Percentiles rank a stretch among this genome's conserved stretches.
These are phyloP conservation scores for Fusarium graminum DNA, from an alignment of 2,329 filamentous ascomycete genomes.

Conservation along the genomic window DNA sequence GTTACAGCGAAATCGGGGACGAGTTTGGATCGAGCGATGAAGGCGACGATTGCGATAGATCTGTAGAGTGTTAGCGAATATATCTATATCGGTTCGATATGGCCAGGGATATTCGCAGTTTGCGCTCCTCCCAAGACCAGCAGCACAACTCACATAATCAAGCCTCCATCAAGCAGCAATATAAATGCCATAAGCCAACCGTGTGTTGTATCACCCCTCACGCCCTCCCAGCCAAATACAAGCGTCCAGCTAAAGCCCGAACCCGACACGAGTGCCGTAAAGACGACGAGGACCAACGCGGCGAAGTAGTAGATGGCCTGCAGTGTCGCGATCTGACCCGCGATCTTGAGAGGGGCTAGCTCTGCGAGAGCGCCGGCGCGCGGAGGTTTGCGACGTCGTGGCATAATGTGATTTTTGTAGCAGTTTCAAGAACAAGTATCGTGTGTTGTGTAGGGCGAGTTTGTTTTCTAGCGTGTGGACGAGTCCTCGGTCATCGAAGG, in stretches of 20 bases:
- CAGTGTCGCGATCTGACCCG: conserved; percentile 69
- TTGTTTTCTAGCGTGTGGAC: conserved; percentile 11
- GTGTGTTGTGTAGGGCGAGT: not conserved
- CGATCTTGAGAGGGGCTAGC: conserved; percentile 71
- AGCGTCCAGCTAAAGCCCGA: conserved; percentile 65
- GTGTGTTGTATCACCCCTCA: conserved; percentile 72
- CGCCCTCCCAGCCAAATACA: conserved; percentile 69
- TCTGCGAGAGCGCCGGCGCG: conserved; percentile 71
- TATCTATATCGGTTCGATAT: not conserved
- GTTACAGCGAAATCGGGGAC: conserved; percentile 95
- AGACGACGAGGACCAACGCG: conserved; percentile 67
- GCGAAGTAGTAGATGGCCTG: conserved; percentile 68
- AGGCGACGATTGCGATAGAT: conserved; percentile 82
- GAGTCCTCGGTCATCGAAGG: conserved; percentile 31
- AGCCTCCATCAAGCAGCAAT: conserved; percentile 67
- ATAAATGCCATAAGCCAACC: conserved; percentile 72
- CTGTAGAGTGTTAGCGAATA: conserved; percentile 61
- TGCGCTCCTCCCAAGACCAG: not conserved
- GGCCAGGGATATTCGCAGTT: not conserved
- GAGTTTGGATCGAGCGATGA: conserved; percentile 91
- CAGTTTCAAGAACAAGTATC: not conserved
- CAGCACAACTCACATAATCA: conserved; percentile 61
- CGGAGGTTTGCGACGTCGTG: conserved; percentile 68
- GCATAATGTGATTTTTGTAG: conserved; percentile 54
- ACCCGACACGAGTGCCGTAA: conserved; percentile 71